A percentile compares a stretch with the other conserved stretches of the same genome.
Evolutionary conservation across 768 basidiomycete species (phyloP).

Genomic region (Pleurotus salmoneostramineus): DNA sequence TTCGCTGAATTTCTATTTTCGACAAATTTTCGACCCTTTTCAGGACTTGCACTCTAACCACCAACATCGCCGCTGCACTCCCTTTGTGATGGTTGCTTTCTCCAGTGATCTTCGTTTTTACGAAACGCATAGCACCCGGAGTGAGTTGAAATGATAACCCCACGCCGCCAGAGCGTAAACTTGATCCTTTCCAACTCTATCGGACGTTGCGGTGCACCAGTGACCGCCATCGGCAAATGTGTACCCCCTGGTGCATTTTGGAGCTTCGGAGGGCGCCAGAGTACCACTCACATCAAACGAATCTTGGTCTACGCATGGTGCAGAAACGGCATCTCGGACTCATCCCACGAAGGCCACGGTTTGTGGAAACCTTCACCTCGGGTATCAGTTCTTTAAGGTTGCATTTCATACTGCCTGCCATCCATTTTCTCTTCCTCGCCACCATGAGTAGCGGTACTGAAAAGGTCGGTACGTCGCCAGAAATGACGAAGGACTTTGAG

Average conservation of each 20-base stretch:
- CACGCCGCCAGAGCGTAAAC: too few species aligned
- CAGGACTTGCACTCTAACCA: too few species aligned
- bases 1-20: background rate
- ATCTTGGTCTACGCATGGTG: too few species aligned
- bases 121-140: too few species aligned
- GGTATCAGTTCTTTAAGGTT: background rate
- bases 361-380: background rate
- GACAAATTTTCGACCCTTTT: background rate
- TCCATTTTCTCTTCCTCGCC: background rate
- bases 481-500: background rate
- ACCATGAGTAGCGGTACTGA: background rate
- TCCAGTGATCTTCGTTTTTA: too few species aligned
- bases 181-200: too few species aligned
- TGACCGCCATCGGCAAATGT: too few species aligned
- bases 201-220: too few species aligned
- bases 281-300: too few species aligned
- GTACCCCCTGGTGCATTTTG: too few species aligned
- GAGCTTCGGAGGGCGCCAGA: too few species aligned
- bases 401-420: background rate
- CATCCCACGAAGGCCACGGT: background rate
- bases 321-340: background rate
- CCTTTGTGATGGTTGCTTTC: background rate
- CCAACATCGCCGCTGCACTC: background rate
- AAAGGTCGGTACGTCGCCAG: background rate
- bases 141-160: too few species aligned